phyloP scores from a whole-genome alignment of 2,329 filamentous ascomycete species.

The Ophiostoma triangulosporum region DNA sequence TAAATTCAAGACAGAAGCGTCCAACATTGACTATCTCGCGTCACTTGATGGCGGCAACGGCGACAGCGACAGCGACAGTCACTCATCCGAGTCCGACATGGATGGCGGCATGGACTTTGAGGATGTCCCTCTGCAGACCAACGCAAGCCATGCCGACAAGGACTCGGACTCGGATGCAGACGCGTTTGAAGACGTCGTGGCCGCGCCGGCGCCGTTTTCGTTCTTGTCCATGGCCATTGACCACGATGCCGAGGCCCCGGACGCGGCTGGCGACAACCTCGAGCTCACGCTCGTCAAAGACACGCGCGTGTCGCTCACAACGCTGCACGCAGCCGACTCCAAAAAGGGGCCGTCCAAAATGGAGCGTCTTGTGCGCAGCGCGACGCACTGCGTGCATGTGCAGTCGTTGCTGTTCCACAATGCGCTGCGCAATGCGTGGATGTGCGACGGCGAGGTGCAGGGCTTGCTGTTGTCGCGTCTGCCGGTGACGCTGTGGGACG shows the following conservation, averaged over 20 bases:
- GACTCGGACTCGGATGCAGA: conserved; percentile 1
- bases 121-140: conserved; percentile 28
- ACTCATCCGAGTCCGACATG: conserved; percentile 37
- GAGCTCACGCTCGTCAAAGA: conserved; percentile 57
- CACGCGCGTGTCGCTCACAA: conserved; percentile 44
- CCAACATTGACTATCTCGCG: background rate
- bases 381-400: conserved; percentile 81
- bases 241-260: conserved; percentile 17
- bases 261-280: conserved; percentile 44
- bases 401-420: conserved; percentile 84
- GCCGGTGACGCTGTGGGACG: conserved; percentile 52
- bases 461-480: conserved; percentile 63
- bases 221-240: conserved; percentile 17
- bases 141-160: conserved; percentile 24
- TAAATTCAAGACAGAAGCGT: background rate
- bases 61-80: conserved; percentile 29
- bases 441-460: conserved; percentile 64
- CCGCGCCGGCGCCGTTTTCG: conserved; percentile 13
- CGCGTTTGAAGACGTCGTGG: conserved; percentile 7
- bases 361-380: conserved; percentile 62
- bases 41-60: conserved; percentile 16
- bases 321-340: conserved; percentile 35
- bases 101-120: conserved; percentile 37
- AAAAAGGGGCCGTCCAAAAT: conserved; percentile 82
- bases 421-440: conserved; percentile 68